phyloP scores from a whole-genome alignment of 305 asterid species.

The Vinca major region DNA sequence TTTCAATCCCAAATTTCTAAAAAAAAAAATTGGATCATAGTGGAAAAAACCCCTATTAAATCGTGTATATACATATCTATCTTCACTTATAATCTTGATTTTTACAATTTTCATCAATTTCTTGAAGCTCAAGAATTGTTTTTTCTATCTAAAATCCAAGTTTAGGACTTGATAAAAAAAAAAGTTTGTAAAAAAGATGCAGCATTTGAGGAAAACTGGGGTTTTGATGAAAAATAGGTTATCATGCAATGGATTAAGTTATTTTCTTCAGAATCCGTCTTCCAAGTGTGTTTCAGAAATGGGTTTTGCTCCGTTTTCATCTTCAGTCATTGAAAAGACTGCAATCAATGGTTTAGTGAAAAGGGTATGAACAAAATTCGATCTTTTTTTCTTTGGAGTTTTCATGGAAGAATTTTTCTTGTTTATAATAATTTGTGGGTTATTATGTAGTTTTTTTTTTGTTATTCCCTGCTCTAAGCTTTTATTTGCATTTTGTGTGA shows the following conservation, averaged over 20 bases:
- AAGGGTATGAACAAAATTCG: constrained; percentile 31
- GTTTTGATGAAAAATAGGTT: constrained; percentile 34
- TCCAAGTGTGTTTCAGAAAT: constrained; percentile 23
- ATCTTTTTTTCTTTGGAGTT: not conserved
- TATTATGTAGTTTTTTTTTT: not conserved
- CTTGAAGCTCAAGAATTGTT: not conserved
- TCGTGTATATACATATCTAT: not conserved
- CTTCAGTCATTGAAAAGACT: constrained; percentile 29
- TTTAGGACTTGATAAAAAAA: no score
- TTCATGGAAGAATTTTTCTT: no score
- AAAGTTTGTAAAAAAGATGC: constrained; percentile 18
- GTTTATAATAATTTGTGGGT: not conserved
- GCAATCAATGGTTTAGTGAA: constrained; percentile 22
- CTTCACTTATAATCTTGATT: no score
- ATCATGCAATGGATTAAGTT: constrained; percentile 33
- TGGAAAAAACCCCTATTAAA: not conserved
- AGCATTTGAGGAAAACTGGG: constrained; percentile 33
- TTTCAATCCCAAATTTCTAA: not conserved
- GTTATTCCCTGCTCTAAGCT: not conserved
- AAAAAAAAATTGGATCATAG: no score
- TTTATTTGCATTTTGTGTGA: not conserved
- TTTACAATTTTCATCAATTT: no score
- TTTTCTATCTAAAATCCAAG: not conserved
- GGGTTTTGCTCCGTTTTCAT: constrained; percentile 38
- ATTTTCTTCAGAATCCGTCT: constrained; percentile 17